Base-by-base conservation (phyloP, 2,329 filamentous ascomycete genomes). In the Diplodia scrobiculata region DNA sequence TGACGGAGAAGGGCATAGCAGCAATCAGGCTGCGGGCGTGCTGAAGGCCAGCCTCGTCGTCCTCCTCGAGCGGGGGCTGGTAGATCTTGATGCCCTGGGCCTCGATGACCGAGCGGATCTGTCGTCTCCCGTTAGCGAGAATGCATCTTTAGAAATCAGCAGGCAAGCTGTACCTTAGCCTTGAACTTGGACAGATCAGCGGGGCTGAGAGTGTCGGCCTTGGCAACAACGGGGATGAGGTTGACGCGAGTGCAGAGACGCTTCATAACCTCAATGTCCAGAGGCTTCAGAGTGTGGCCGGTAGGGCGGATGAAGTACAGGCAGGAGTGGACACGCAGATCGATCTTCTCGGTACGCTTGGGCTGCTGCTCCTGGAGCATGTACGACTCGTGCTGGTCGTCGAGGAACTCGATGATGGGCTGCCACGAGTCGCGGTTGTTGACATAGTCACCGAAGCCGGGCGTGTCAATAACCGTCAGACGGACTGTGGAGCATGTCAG, bases 381-480 rank as follows among this genome's bases (percentile, higher is more conserved):
- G 83, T 99, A 99, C 45, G 95, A 99, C 86, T 99, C 95, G 81
- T 99, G 96, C 86, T 99, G 95, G 83, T 99, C 95, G 82, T 99
- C 95, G 75, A 99, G 86, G 85, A 99, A 99, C 82, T 99, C 95
- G 81, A 99, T 98, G 78, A 99, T 98, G 79, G 95, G 95, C 87
- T 97, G 96, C 95, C 95, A 99, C 70, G 95, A 98, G 82, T 99
- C 95, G 77, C 94, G 91, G 87, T 99, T 99, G 90, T 99, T 99
- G 80, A 99, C 95, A 78, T 99, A 99, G 87, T 99, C 95, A 80
- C 95, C 95, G 77, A 99, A 99, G 73, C 95, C 95, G 75, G 95
- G 95, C 70, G 95, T 99, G 80, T 99, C 95, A 79, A 99, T 99
- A 76, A 99, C 95, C 71, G 95, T 99, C 77, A 99, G 84, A 78